Base-by-base conservation (phyloP, 106 monocot species). In the Phalaenopsis equestris region DNA sequence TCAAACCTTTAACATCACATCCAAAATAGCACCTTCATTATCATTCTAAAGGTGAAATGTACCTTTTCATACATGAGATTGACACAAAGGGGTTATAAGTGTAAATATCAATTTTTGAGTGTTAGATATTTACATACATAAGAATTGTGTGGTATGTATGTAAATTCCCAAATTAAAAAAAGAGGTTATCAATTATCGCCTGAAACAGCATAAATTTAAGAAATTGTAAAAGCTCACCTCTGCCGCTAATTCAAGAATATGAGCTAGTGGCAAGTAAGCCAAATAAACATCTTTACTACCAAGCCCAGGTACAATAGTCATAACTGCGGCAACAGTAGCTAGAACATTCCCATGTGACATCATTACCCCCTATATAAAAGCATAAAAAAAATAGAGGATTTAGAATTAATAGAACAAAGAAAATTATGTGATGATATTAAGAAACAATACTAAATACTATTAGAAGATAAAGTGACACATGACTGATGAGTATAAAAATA, bases 211-310 rank as follows among this genome's bases (percentile, higher is more conserved):
- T 4, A 57, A 9, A 81, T 19, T 75, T 42, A 61, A 70, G 24
- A 6, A 52, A 52, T 3, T 24, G 12, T 70, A 39, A 15, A 70
- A 38, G 38, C 42, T 77, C 84, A 99, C 99, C 93, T 99, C 99
- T 79, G 99, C 95, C 58, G 95, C 99, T 83, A 99, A 84, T 81
- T 99, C 99, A 80, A 99, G 95, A 90, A 99, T 88, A 87, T 99
- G 99, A 80, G 99, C 99, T 70, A 94, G 85, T 15, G 99, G 99
- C 75, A 99, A 84, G 70, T 99, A 99, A 48, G 99, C 99, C 86
- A 99, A 48, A 86, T 99, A 99, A 23, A 90, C 80, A 84, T 99
- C 99, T 77, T 95, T 95, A 42, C 80, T 85, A 19, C 99, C 88
- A 77, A 99, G 83, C 18, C 42, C 83, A 83, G 99, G 99, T 57